Base-by-base conservation (phyloP, 352 stramenopile species). In the Blastocystis sp. region DNA sequence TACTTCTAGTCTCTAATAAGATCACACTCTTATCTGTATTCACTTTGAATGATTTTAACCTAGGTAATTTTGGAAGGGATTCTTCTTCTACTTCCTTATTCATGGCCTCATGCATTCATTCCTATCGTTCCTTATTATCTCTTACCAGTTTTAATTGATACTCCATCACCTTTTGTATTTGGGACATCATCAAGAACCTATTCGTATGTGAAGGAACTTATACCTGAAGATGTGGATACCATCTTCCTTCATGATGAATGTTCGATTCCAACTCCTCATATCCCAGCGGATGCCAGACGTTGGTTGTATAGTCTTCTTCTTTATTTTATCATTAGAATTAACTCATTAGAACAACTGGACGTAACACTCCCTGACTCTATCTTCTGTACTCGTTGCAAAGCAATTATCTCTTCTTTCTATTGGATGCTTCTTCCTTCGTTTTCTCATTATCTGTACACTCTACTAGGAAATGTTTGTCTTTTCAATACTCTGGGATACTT, bases 111-210 rank as follows among this genome's bases (percentile, higher is more conserved):
- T 63, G 24, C 42, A 24, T 39, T 65, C 51, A 83, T 83, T 63
- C 71, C 71, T 51, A 12, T 66, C 0, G 29, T 83, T 16, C 71
- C 71, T 24, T 67, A 37, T 4, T 83, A 83, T 63, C 51, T 83
- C 19, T 54, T 83, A 12, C 21, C 14, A 12, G 27, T 83, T 21
- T 49, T 83, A 21, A 63, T 83, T 0, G 71, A 83, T 19, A 35
- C 71, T 35, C 71, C 71, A 2, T 83, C 71, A 24, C 71, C 71
- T 19, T 83, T 83, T 27, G 29, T 83, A 11, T 83, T 83, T 42
- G 71, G 71, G 4, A 83, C 71, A 24, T 67, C 46, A n/a, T 11
- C 24, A n/a, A 43, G 14, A 14, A 42, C 71, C 1, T 66, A 51
- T 46, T 27, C 71, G 11, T 83, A 29, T 43, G 24, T 66, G 11